Base-by-base conservation (phyloP, 2,329 filamentous ascomycete genomes). In the Zasmidium citrigriseum region DNA sequence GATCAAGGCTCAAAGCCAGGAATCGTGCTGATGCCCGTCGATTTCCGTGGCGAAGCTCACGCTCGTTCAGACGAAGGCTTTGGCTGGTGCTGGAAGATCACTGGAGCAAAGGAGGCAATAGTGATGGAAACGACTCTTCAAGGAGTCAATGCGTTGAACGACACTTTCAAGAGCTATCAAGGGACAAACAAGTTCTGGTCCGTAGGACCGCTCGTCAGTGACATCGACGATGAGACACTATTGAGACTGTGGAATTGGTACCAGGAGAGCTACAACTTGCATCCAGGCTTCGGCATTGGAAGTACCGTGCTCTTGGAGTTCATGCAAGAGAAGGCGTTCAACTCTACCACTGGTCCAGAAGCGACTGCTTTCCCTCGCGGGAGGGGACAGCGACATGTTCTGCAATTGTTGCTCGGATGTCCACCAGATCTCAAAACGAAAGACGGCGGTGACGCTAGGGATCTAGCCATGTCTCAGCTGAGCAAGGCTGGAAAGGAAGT, bases 11-110 rank as follows among this genome's bases (percentile, higher is more conserved):
- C 59, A 10, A 61, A 60, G 21, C 65, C 64, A 4, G 63, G 62
- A 4, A 60, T 73, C 10, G 60, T 56, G 1, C 54, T 73, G n/a
- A 60, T 71, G 45, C 57, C 71, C 4, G 70, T 68, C 53, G 72
- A 73, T 60, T 66, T 70, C 14, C 55, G 68, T 48, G 71, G 72
- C 3, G 68, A 71, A 52, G 64, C 64, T 41, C 71, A 73, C 51
- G 71, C 66, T 2, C 61, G 70, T 9, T 66, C 65, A 10, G 60
- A 64, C 1, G 57, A 62, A 44, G 68, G 63, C 2, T 74, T 73
- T 49, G 69, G 65, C 10, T 71, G 67, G 67, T 58, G 65, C 5
- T 65, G 69, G 11, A 60, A 68, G 12, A 60, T 72, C 10, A 58
- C 64, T 1, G 71, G 70, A 5, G 64, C 67, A 1, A 34, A 63